Percentiles rank a stretch among this genome's conserved stretches.
phyloP scores from a whole-genome alignment of 768 basidiomycete species.

The Kwoniella botswanensis region DNA sequence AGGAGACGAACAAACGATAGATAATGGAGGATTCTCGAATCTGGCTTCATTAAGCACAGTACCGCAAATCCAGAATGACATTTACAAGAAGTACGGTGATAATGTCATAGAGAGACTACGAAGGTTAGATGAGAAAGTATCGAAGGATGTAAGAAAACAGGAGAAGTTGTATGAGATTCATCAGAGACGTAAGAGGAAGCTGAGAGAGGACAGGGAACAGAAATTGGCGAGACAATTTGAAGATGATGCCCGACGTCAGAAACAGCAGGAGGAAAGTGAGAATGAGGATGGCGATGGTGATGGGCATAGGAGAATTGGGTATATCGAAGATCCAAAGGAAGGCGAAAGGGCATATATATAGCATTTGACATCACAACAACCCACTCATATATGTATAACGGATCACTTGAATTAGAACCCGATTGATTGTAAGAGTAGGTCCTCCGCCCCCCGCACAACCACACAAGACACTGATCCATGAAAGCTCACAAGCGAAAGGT shows the following conservation, averaged over 20 bases:
- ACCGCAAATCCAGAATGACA: neutral
- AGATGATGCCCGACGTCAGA: neutral
- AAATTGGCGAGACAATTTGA: slow-evolving; percentile 10
- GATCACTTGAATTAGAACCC: no score
- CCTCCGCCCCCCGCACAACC: no score
- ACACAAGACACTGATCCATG: no score
- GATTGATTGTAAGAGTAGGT: no score
- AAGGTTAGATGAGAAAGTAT: slow-evolving; percentile 41
- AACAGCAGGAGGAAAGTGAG: neutral
- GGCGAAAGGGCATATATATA: slow-evolving; percentile 14
- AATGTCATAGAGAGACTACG: slow-evolving; percentile 34
- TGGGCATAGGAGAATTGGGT: neutral
- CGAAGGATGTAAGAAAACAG: slow-evolving; percentile 41
- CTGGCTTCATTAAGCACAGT: neutral
- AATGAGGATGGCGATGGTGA: neutral
- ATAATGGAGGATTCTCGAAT: slow-evolving; percentile 2
- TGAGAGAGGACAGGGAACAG: slow-evolving; percentile 22
- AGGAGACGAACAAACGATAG: neutral
- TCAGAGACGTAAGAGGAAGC: slow-evolving; percentile 23
- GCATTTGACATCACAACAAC: neutral
- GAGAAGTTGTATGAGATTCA: slow-evolving; percentile 30
- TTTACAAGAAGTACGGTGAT: neutral
- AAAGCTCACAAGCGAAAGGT: no score
- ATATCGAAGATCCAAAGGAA: slow-evolving; percentile 9
- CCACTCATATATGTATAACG: no score